Percentiles rank a stretch among this genome's conserved stretches.
Evolutionary conservation across 306 rosid genomes (phyloP).

Genomic region (Ammopiptanthus mongolicus): DNA sequence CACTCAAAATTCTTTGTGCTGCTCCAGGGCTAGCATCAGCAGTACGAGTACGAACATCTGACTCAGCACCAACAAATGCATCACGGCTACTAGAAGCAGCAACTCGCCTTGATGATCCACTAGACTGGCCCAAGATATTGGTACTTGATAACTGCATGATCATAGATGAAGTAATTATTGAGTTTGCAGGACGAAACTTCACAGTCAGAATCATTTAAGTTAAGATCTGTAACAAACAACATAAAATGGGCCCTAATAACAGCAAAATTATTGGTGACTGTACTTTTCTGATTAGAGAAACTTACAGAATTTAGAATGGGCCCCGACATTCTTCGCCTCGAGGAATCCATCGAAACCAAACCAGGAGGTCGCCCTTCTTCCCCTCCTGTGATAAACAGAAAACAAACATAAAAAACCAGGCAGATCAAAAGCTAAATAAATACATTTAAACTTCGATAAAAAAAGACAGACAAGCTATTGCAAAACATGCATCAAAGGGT

Average conservation of each 20-base stretch:
- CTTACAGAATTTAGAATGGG: slow-evolving; percentile 55
- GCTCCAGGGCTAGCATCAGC: slow-evolving; percentile 74
- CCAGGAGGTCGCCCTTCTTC: slow-evolving; percentile 76
- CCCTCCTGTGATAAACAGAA: slow-evolving; percentile 39
- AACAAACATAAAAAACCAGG: neutral
- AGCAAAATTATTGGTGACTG: slow-evolving; percentile 31
- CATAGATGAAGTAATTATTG: slow-evolving; percentile 9
- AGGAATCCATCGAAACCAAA: slow-evolving; percentile 62
- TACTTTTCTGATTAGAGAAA: slow-evolving; percentile 41
- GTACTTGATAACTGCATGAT: slow-evolving; percentile 51
- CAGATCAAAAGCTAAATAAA: neutral
- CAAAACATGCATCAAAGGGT: slow-evolving; percentile 1
- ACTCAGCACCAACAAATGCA: slow-evolving; percentile 64
- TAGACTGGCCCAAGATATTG: slow-evolving; percentile 60
- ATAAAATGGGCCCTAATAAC: slow-evolving; percentile 17
- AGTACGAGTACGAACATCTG: slow-evolving; percentile 60
- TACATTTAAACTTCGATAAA: neutral
- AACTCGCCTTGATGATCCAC: slow-evolving; percentile 86
- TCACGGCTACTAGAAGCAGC: slow-evolving; percentile 77
- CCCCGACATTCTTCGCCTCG: slow-evolving; percentile 67
- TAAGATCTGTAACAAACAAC: slow-evolving; percentile 11
- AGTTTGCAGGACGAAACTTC: neutral
- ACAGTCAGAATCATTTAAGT: neutral
- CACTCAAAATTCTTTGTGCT: slow-evolving; percentile 55
- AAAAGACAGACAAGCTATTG: neutral